A percentile compares a stretch with the other conserved stretches of the same genome.
Evolutionary conservation across 306 rosid species (phyloP).

Genomic region (Ceratonia siliqua): DNA sequence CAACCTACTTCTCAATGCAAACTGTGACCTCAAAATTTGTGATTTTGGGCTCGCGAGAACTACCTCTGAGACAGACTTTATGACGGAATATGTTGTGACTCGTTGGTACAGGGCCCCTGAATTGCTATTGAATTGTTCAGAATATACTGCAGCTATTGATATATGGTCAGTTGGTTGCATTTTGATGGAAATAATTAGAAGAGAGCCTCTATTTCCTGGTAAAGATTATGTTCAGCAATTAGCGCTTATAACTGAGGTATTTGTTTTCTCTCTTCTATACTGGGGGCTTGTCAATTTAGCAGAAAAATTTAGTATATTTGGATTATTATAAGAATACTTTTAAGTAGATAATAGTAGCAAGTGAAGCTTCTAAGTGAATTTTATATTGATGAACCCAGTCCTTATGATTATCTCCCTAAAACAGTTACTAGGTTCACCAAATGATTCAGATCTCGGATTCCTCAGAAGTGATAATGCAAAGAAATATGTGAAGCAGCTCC

Average conservation of each 20-base stretch:
- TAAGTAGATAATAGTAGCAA: neutral
- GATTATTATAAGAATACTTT: conserved; percentile 5
- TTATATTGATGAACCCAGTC: conserved; percentile 19
- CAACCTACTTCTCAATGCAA: conserved; percentile 64
- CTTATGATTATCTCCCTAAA: conserved; percentile 24
- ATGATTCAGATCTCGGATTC: conserved; percentile 88
- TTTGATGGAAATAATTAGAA: conserved; percentile 63
- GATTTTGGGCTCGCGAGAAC: conserved; percentile 86
- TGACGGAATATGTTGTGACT: conserved; percentile 77
- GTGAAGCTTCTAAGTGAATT: neutral
- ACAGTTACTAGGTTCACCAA: conserved; percentile 90
- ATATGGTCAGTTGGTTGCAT: conserved; percentile 80
- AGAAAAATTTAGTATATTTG: conserved; percentile 1
- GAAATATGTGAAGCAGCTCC: conserved; percentile 93
- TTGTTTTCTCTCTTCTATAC: neutral
- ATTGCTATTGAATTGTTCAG: conserved; percentile 65
- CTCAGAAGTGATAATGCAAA: conserved; percentile 90
- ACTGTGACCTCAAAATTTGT: conserved; percentile 74
- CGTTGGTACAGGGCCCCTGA: conserved; percentile 83
- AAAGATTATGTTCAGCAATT: conserved; percentile 75
- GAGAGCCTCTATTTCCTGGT: conserved; percentile 74
- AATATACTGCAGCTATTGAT: conserved; percentile 75
- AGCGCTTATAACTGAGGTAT: conserved; percentile 67
- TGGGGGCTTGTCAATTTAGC: neutral
- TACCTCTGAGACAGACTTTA: conserved; percentile 74